phyloP scores from a whole-genome alignment of 208 protist species.

The Crithidia sp. region DNA sequence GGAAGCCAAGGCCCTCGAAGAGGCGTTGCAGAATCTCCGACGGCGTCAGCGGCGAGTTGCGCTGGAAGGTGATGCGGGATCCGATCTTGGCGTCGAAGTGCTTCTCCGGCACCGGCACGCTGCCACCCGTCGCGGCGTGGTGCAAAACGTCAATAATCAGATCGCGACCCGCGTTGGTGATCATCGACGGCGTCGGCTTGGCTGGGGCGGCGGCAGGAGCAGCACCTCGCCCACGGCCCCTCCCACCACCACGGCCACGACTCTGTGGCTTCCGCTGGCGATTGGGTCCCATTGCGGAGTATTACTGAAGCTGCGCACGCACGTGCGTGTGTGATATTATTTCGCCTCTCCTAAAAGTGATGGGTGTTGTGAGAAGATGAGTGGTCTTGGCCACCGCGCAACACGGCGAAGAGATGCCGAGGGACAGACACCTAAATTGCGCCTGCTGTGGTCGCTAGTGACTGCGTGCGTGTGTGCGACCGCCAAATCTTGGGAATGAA shows the following conservation, averaged over 20 bases:
- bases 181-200: conserved; percentile 65
- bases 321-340: neutral
- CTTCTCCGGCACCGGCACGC: conserved; percentile 79
- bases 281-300: conserved; percentile 70
- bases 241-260: conserved; percentile 33
- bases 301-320: neutral
- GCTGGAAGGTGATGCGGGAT: conserved; percentile 75
- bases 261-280: conserved; percentile 65
- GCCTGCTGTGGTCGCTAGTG: too few species aligned
- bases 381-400: too few species aligned
- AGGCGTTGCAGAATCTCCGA: conserved; percentile 74
- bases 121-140: conserved; percentile 83
- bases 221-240: conserved; percentile 36
- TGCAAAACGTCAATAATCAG: conserved; percentile 91
- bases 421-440: too few species aligned
- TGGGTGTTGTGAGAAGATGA: too few species aligned
- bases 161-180: conserved; percentile 70
- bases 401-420: too few species aligned
- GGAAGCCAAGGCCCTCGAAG: conserved; percentile 89
- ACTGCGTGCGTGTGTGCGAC: too few species aligned
- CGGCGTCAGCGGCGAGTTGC: conserved; percentile 76
- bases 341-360: too few species aligned
- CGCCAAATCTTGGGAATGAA: too few species aligned
- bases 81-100: conserved; percentile 80
- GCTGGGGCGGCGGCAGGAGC: conserved; percentile 20